These are phyloP conservation scores for Posidonia oceanica DNA, from an alignment of 116 monocot genomes.

Conservation along the genomic window DNA sequence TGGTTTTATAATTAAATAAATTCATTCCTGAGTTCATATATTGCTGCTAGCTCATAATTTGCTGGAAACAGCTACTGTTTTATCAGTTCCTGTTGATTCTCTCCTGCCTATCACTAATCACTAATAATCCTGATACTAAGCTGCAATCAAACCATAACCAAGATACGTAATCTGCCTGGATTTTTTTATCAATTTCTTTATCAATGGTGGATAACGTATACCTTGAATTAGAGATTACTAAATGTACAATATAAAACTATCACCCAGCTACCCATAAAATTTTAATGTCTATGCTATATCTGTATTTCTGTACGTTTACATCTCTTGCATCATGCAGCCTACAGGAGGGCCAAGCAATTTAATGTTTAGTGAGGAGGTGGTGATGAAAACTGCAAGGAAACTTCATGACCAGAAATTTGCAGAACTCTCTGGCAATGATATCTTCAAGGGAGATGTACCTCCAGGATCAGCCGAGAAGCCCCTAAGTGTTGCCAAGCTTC, in stretches of 20 bases:
- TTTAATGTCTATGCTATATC: too few relatives aligned
- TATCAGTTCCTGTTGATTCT: too few relatives aligned
- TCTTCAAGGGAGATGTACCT: conserved; percentile 43
- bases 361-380: conserved; percentile 33
- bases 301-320: not conserved
- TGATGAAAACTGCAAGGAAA: conserved; percentile 45
- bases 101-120: too few relatives aligned
- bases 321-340: conserved; percentile 17
- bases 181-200: not conserved
- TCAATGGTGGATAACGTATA: too few relatives aligned
- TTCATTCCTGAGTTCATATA: not conserved
- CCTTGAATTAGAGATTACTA: too few relatives aligned
- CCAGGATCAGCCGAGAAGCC: conserved; percentile 40
- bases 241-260: not conserved
- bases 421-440: conserved; percentile 52
- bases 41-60: not conserved
- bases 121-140: too few relatives aligned
- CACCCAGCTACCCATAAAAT: too few relatives aligned
- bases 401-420: conserved; percentile 47
- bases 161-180: not conserved
- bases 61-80: not conserved
- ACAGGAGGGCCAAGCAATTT: conserved; percentile 39
- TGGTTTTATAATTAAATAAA: too few relatives aligned
- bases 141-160: too few relatives aligned
- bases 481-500: conserved; percentile 56